Evolutionary conservation across 768 basidiomycete genomes (phyloP).

Genomic region (Boletellus ananiceps): DNA sequence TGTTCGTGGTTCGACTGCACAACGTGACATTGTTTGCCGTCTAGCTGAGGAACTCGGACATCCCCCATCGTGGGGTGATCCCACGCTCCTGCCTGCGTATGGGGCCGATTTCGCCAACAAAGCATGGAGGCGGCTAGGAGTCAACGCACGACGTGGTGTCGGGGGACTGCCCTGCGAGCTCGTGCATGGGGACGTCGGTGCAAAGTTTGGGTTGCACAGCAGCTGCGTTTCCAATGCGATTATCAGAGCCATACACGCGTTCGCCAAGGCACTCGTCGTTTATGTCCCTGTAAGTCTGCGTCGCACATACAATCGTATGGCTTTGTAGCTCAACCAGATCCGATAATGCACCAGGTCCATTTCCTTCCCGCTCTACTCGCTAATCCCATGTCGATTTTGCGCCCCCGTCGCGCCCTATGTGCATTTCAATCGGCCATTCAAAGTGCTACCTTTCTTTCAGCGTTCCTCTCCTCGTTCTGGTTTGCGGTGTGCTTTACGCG

Average conservation of each 20-base stretch:
- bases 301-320: background rate
- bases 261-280: conserved; percentile 57
- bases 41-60: conserved; percentile 55
- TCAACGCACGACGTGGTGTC: conserved; percentile 46
- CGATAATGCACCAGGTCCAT: conserved; percentile 50
- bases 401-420: conserved; percentile 36
- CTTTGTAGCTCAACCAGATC: background rate
- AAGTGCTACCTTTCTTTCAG: conserved; percentile 67
- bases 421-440: conserved; percentile 50
- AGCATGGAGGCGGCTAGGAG: conserved; percentile 53
- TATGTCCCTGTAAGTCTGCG: conserved; percentile 62
- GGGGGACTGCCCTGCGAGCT: conserved; percentile 78
- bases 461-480: conserved; percentile 71
- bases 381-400: conserved; percentile 49
- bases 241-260: conserved; percentile 52
- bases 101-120: conserved; percentile 51
- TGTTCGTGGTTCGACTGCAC: conserved; percentile 34
- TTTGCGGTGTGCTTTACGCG: conserved; percentile 65
- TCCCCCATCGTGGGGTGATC: conserved; percentile 61
- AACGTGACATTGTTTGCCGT: conserved; percentile 39
- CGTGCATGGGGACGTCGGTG: conserved; percentile 57
- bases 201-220: conserved; percentile 41
- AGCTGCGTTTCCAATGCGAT: conserved; percentile 59
- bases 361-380: conserved; percentile 62
- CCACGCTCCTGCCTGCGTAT: conserved; percentile 52